Evolutionary conservation across 1,284 basidiomycete genomes (phyloP).

Genomic region (Tilletiopsis washingtonensis): DNA sequence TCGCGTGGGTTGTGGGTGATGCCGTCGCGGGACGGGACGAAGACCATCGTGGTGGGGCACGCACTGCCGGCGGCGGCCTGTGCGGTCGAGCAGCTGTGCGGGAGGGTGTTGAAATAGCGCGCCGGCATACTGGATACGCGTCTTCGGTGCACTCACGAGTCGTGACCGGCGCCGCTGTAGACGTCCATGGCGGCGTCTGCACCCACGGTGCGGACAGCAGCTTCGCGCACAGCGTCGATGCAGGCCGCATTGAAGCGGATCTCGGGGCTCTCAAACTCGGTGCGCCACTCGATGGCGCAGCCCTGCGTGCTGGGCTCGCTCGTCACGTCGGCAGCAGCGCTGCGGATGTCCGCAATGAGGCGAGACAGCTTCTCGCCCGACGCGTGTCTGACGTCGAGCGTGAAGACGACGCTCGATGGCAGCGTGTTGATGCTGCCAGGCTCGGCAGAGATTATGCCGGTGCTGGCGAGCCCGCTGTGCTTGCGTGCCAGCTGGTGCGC

Average conservation of each 20-base stretch:
- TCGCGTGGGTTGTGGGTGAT: conserved; percentile 35
- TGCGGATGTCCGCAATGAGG: neutral
- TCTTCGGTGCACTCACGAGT: neutral
- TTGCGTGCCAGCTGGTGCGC: neutral
- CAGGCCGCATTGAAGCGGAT: neutral
- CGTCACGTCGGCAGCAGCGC: neutral
- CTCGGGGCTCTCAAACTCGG: neutral
- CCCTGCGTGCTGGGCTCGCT: neutral
- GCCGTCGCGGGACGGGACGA: conserved; percentile 34
- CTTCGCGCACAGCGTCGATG: neutral
- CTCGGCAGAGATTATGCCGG: neutral
- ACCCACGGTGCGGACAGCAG: neutral
- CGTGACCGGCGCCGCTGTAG: conserved; percentile 1
- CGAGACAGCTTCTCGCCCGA: neutral
- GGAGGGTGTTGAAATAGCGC: no score
- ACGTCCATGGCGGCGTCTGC: conserved; percentile 11
- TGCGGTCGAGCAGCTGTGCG: no score
- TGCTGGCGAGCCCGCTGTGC: neutral
- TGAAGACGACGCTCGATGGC: neutral
- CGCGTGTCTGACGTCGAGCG: neutral
- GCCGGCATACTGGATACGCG: no score
- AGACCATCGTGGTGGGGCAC: conserved; percentile 36
- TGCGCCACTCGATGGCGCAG: neutral
- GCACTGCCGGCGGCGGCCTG: no score
- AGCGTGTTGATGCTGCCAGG: neutral